Base-by-base conservation (phyloP, 768 basidiomycete genomes). In the Boletus vermiculosoides region DNA sequence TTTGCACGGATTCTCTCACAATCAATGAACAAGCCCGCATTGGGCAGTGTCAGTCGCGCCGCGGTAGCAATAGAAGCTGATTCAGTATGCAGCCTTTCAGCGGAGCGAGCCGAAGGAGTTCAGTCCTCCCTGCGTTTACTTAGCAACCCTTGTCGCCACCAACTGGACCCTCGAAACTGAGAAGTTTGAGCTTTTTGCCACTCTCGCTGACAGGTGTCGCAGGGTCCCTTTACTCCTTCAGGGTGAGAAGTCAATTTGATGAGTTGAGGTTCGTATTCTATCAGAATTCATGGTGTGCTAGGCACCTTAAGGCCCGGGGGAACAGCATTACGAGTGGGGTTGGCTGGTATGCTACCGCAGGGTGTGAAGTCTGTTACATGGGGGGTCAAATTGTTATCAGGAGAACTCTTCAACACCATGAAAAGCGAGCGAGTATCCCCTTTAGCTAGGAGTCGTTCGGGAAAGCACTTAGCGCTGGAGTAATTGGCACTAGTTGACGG, bases 281-380 rank as follows among this genome's bases (percentile, higher is more conserved):
- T 49, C 44, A 48, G 37, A 44, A 46, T 54, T 25, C 52, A 30
- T 25, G 23, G 22, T 4, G 47, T 41, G 31, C 30, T 31, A 39
- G 20, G 31, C 25, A n/a, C 36, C 56, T 28, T 13, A 31, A 31
- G 30, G n/a, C n/a, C n/a, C n/a, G n/a, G n/a, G 28, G 8, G 18
- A 30, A 18, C 45, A 6, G 5, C 22, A 42, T 42, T 9, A 8
- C 16, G 25, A n/a, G 30, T 30, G 46, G 10, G 25, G 25, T n/a
- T n/a, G 28, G 30, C 30, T n/a, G 28, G 30, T 46, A 7, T 45
- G 28, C 34, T 39, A 61, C 58, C 58, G 67, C 65, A 62, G 67
- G 48, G 48, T 57, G 53, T 52, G 56, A 61, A 67, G 53, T 39
- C 30, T 37, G 25, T 42, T 22, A 50, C 52, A 54, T n/a, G 10